Percentiles rank a stretch among this genome's conserved stretches.
phyloP scores from a whole-genome alignment of 441 rosid species.

The Pelargonium australe region DNA sequence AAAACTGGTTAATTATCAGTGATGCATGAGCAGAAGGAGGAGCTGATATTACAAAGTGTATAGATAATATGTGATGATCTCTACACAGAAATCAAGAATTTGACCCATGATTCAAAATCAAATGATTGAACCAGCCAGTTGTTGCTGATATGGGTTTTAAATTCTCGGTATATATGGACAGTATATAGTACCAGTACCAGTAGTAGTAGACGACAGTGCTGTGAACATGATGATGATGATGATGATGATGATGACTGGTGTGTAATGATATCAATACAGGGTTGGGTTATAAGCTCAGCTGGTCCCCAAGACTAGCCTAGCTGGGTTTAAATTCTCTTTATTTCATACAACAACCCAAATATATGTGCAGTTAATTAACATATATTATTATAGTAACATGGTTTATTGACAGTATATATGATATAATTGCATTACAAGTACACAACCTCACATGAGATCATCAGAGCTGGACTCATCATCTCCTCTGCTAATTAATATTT shows the following conservation, averaged over 20 bases:
- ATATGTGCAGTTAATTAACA: background rate
- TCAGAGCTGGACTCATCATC: background rate
- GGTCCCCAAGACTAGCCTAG: background rate
- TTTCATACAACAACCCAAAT: background rate
- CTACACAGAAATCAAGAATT: background rate
- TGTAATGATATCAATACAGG: no score
- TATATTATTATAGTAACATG: no score
- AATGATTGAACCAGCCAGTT: background rate
- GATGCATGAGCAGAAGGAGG: no score
- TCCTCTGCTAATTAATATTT: constrained; percentile 1
- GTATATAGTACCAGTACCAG: background rate
- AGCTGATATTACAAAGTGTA: background rate
- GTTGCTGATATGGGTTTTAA: background rate
- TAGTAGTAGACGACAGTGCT: background rate
- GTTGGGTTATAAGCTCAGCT: background rate
- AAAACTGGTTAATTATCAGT: no score
- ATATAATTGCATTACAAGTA: background rate
- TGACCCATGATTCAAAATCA: constrained; percentile 1
- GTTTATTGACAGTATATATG: background rate
- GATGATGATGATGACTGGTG: no score
- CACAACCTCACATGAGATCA: background rate
- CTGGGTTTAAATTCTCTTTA: background rate
- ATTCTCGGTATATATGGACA: constrained; percentile 7
- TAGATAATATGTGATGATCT: background rate
- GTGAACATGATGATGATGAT: no score